These are phyloP conservation scores for Trichoderma lentiforme DNA, from an alignment of 2,329 filamentous ascomycete species.

Conservation along the genomic window DNA sequence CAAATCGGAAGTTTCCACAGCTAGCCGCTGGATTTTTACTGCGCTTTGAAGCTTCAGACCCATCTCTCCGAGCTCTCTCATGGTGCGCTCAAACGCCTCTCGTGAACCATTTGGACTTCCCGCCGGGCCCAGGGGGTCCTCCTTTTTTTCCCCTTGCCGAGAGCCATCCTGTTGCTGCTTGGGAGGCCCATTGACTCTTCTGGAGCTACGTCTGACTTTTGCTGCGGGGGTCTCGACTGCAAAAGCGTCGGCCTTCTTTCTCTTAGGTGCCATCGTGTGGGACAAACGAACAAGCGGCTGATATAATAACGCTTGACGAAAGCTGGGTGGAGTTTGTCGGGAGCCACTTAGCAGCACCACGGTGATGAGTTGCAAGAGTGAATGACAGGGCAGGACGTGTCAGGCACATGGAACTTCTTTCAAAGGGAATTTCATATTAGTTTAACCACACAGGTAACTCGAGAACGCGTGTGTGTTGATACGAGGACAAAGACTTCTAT, in stretches of 20 bases:
- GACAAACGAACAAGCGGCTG: not conserved
- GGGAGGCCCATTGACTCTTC: conserved; percentile 22
- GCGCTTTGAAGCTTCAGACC: conserved; percentile 44
- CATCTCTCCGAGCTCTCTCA: conserved; percentile 48
- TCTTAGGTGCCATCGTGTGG: conserved; percentile 37
- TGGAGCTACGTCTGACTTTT: conserved; percentile 27
- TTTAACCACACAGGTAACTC: not conserved
- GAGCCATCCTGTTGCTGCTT: conserved; percentile 2
- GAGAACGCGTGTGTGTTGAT: not conserved
- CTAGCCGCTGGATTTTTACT: conserved; percentile 45
- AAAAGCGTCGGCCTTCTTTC: conserved; percentile 32
- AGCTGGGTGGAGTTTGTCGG: not conserved
- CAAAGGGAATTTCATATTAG: not conserved
- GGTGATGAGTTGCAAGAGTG: not conserved
- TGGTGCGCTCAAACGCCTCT: conserved; percentile 37
- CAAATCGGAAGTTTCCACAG: conserved; percentile 41
- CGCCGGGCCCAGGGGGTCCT: not conserved
- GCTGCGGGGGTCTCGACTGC: conserved; percentile 23
- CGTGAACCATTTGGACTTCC: not conserved
- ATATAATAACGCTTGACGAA: not conserved
- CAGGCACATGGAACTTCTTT: not conserved
- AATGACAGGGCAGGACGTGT: not conserved
- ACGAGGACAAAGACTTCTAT: not conserved
- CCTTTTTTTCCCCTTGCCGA: not conserved
- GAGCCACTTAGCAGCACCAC: not conserved